Conservation (phyloP, 306 rosid genomes). For the Abrus precatorius region DNA sequence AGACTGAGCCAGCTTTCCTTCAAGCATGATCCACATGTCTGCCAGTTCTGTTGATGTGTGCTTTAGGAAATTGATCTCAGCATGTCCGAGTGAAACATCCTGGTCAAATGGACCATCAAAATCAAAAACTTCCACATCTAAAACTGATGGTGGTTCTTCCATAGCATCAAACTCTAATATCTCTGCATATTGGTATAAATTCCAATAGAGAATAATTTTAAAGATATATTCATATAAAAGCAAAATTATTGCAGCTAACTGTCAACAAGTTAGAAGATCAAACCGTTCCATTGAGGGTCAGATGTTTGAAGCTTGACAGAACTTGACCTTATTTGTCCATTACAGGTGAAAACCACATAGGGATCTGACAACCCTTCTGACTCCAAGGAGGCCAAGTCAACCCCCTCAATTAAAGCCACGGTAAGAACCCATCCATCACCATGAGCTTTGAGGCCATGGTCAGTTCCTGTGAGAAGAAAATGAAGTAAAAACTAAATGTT, state of each 20-base stretch:
- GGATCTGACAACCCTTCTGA: slow-evolving; percentile 74
- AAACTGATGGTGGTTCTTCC: slow-evolving; percentile 96
- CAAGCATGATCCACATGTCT: slow-evolving; percentile 86
- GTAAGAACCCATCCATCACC: slow-evolving; percentile 96
- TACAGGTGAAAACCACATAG: slow-evolving; percentile 86
- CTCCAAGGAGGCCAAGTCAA: slow-evolving; percentile 70
- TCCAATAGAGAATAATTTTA: slow-evolving; percentile 8
- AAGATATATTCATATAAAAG: slow-evolving; percentile 34
- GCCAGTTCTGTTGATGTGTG: slow-evolving; percentile 80
- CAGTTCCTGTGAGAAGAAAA: slow-evolving; percentile 68
- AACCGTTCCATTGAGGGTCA: slow-evolving; percentile 93
- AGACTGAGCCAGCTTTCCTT: slow-evolving; percentile 88
- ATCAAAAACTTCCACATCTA: slow-evolving; percentile 82
- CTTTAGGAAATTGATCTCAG: slow-evolving; percentile 88
- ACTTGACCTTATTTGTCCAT: slow-evolving; percentile 89
- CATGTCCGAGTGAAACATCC: slow-evolving; percentile 84
- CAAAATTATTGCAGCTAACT: slow-evolving; percentile 13
- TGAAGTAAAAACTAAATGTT: slow-evolving; percentile 32
- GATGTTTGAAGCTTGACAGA: slow-evolving; percentile 85
- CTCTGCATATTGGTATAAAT: slow-evolving; percentile 61
- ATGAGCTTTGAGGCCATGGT: slow-evolving; percentile 82
- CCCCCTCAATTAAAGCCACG: slow-evolving; percentile 82
- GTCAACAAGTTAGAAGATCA: slow-evolving; percentile 36
- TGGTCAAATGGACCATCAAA: slow-evolving; percentile 94
- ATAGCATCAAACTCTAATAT: slow-evolving; percentile 92